These are phyloP conservation scores for Hylodesmum podocarpum DNA, from an alignment of 306 rosid species.

Conservation along the genomic window DNA sequence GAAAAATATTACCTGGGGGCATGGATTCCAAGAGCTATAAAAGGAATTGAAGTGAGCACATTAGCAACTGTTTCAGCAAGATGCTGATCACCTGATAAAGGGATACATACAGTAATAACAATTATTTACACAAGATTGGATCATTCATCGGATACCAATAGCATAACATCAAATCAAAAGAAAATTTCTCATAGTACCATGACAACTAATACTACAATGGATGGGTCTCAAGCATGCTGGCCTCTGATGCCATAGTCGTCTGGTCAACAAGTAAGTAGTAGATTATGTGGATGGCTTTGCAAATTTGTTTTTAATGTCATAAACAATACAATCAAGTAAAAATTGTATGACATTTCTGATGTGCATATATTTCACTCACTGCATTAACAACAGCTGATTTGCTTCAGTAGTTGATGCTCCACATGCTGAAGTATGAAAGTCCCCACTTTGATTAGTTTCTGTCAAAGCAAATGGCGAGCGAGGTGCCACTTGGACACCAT, in stretches of 20 bases:
- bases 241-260: constrained; percentile 78
- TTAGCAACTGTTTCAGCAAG: constrained; percentile 74
- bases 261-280: constrained; percentile 40
- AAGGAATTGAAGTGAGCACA: constrained; percentile 92
- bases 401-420: constrained; percentile 45
- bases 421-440: constrained; percentile 36
- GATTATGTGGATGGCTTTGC: constrained; percentile 16
- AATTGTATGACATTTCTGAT: not conserved
- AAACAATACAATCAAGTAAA: constrained; percentile 3
- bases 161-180: constrained; percentile 4
- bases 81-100: constrained; percentile 65
- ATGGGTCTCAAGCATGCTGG: constrained; percentile 84
- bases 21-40: constrained; percentile 76
- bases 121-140: not conserved
- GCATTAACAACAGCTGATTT: constrained; percentile 65
- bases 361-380: constrained; percentile 60
- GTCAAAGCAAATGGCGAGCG: constrained; percentile 55
- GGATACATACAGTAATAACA: not conserved
- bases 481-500: constrained; percentile 69
- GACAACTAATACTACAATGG: constrained; percentile 47
- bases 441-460: constrained; percentile 52
- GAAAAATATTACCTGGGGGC: constrained; percentile 71
- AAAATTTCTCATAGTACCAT: constrained; percentile 51
- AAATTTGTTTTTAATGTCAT: not conserved
- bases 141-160: constrained; percentile 7